Evolutionary conservation across 2,329 filamentous ascomycete species (phyloP).

Genomic region (Cadophora malorum): DNA sequence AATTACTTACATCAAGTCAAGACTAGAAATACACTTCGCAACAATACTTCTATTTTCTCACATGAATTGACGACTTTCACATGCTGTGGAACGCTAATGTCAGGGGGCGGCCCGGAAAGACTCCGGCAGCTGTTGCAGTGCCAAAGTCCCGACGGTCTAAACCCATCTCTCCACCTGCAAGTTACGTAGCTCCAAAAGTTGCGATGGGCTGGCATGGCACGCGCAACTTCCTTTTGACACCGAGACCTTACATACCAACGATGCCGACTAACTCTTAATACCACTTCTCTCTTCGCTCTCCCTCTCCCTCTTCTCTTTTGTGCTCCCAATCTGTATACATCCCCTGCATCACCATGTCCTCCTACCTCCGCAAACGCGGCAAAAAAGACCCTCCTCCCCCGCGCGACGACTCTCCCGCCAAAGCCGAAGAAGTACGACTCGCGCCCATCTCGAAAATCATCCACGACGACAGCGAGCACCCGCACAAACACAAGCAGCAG

Average conservation of each 20-base stretch:
- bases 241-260: not conserved
- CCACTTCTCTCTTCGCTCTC: not conserved
- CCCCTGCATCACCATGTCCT: slow-evolving; percentile 16
- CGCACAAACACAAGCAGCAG: slow-evolving; percentile 34
- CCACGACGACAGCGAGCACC: slow-evolving; percentile 20
- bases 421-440: slow-evolving; percentile 54
- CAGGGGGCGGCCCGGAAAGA: slow-evolving; percentile 12
- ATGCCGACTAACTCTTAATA: slow-evolving; percentile 12
- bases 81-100: slow-evolving; percentile 7
- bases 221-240: not conserved
- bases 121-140: not conserved
- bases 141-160: not conserved
- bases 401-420: slow-evolving; percentile 35
- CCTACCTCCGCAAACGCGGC: slow-evolving; percentile 38
- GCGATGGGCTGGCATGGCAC: slow-evolving; percentile 1
- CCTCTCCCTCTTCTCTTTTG: not conserved
- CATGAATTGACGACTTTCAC: slow-evolving; percentile 18
- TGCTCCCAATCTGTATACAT: not conserved
- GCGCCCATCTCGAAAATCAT: slow-evolving; percentile 56
- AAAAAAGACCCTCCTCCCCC: slow-evolving; percentile 25
- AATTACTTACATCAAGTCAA: not conserved
- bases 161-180: not conserved
- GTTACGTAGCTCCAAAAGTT: slow-evolving; percentile 20
- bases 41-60: not conserved
- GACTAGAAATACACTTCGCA: too few relatives aligned